phyloP scores from a whole-genome alignment of 179 eudicot species.

The Silene noctiflora region DNA sequence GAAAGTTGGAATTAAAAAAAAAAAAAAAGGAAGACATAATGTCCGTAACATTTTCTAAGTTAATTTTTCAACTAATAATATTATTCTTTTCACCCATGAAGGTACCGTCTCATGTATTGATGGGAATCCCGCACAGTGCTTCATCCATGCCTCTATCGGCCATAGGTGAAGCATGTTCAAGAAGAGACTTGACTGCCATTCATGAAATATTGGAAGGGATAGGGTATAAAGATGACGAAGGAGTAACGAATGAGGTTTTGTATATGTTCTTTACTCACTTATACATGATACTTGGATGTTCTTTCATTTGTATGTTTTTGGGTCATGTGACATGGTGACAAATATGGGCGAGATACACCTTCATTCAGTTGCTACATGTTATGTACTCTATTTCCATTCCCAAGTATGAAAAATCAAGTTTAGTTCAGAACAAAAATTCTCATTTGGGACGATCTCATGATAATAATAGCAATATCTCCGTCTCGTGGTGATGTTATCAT shows the following conservation, averaged over 20 bases:
- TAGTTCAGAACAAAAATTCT: background rate
- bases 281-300: background rate
- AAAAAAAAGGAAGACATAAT: too few relatives aligned
- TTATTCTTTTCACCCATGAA: constrained; percentile 20
- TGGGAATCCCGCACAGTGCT: constrained; percentile 48
- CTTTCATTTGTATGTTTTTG: background rate
- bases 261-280: background rate
- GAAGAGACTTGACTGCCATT: constrained; percentile 64
- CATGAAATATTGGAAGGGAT: constrained; percentile 57
- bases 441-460: background rate
- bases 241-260: constrained; percentile 54
- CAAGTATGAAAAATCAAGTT: background rate
- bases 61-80: background rate
- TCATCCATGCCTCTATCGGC: constrained; percentile 42
- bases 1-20: too few relatives aligned
- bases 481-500: background rate
- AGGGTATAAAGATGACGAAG: constrained; percentile 70
- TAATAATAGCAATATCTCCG: background rate
- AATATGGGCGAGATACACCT: background rate
- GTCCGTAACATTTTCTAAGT: too few relatives aligned
- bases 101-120: constrained; percentile 61
- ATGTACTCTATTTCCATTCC: background rate
- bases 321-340: background rate
- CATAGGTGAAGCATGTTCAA: constrained; percentile 57
- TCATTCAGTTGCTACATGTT: background rate